These are phyloP conservation scores for Guadua angustifolia DNA, from an alignment of 176 grass and related monocot genomes.

Conservation along the genomic window DNA sequence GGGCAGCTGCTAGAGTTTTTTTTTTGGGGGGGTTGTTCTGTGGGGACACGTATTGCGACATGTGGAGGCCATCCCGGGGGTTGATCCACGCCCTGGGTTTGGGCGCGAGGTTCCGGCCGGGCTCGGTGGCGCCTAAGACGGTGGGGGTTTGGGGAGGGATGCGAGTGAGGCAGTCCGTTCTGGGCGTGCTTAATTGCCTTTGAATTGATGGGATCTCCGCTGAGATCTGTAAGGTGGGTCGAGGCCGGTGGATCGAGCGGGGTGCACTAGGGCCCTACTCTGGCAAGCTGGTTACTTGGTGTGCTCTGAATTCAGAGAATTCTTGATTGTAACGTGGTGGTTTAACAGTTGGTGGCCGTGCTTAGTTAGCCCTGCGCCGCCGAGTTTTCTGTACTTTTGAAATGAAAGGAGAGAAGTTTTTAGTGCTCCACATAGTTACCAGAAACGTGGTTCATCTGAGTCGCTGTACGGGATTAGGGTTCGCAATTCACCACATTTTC, in stretches of 20 bases:
- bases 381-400: background rate
- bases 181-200: background rate
- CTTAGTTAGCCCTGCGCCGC: background rate
- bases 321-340: background rate
- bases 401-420: background rate
- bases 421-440: background rate
- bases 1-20: conserved; percentile 6
- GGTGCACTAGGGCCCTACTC: background rate
- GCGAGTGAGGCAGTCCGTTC: background rate
- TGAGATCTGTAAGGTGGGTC: conserved; percentile 39
- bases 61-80: conserved; percentile 17
- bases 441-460: too few relatives aligned
- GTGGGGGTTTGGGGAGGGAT: background rate
- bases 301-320: conserved; percentile 14
- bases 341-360: background rate
- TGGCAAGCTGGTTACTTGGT: conserved; percentile 22
- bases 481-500: too few relatives aligned
- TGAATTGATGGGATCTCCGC: conserved; percentile 49
- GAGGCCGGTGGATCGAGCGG: conserved; percentile 18
- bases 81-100: conserved; percentile 33
- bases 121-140: background rate
- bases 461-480: too few relatives aligned
- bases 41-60: background rate
- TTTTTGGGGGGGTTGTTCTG: background rate
- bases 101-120: conserved; percentile 30